These are phyloP conservation scores for Xylariaceae sp. DNA, from an alignment of 2,329 filamentous ascomycete genomes.

Conservation along the genomic window DNA sequence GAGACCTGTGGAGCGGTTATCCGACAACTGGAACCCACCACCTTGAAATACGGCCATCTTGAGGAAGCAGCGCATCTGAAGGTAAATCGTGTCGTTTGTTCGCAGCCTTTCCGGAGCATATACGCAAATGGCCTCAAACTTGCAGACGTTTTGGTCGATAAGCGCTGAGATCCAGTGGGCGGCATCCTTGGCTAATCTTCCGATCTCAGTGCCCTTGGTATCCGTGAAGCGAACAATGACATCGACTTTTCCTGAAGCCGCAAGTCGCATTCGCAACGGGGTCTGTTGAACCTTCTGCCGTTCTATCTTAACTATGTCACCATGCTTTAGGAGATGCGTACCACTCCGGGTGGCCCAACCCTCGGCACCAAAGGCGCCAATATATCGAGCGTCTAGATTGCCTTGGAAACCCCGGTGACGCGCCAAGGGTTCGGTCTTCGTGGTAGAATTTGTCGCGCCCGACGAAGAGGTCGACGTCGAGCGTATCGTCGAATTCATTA, in stretches of 20 bases:
- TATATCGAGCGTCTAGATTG: constrained; percentile 58
- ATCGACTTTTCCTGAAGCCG: constrained; percentile 67
- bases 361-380: constrained; percentile 86
- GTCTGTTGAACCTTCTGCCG: constrained; percentile 69
- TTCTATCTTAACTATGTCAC: constrained; percentile 81
- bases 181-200: constrained; percentile 78
- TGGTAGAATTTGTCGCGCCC: constrained; percentile 11
- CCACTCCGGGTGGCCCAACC: constrained; percentile 92
- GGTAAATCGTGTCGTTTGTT: constrained; percentile 90
- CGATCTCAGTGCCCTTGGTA: constrained; percentile 72
- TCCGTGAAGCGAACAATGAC: constrained; percentile 91
- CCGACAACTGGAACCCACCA: constrained; percentile 56
- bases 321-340: constrained; percentile 67
- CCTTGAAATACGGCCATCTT: constrained; percentile 69
- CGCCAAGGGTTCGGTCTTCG: constrained; percentile 14
- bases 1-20: constrained; percentile 67
- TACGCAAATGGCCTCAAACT: constrained; percentile 82
- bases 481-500: constrained; percentile 18
- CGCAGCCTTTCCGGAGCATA: constrained; percentile 80
- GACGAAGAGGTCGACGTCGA: constrained; percentile 10
- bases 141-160: constrained; percentile 84
- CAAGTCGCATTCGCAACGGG: constrained; percentile 42
- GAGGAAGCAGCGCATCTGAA: constrained; percentile 78
- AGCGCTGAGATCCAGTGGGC: constrained; percentile 90
- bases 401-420: constrained; percentile 16